Evolutionary conservation across 2,329 filamentous ascomycete species (phyloP).

Genomic region (Aureobasidium sp.): DNA sequence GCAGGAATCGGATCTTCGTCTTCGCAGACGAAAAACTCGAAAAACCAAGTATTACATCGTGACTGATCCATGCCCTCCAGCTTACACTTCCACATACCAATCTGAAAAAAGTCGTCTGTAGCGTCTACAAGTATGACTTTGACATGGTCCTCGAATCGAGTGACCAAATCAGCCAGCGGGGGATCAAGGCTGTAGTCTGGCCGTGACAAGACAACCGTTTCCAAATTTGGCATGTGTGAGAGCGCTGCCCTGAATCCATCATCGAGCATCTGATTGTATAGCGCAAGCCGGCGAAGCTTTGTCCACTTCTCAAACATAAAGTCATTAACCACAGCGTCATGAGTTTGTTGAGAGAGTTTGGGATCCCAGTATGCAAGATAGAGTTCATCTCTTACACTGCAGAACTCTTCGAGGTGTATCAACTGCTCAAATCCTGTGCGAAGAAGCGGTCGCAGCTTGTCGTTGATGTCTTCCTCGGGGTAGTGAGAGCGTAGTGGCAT

Average conservation of each 20-base stretch:
- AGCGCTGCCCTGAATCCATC: not conserved
- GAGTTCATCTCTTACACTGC: not conserved
- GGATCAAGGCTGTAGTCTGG: not conserved
- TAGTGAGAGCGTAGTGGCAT: slow-evolving; percentile 5
- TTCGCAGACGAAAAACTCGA: not conserved
- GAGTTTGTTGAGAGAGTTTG: not conserved
- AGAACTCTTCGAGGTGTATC: not conserved
- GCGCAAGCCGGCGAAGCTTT: not conserved
- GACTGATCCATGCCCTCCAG: not conserved
- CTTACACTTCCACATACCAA: not conserved
- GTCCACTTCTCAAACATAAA: not conserved
- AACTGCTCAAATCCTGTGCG: not conserved
- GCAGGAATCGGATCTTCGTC: not conserved
- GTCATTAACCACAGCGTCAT: not conserved
- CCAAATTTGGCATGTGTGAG: not conserved
- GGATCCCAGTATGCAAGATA: not conserved
- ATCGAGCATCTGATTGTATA: not conserved
- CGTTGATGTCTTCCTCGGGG: not conserved
- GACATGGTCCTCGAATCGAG: not conserved
- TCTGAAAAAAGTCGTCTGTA: not conserved
- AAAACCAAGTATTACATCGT: not conserved
- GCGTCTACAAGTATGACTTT: not conserved
- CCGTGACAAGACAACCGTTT: not conserved
- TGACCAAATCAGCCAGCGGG: not conserved
- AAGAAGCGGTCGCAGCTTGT: not conserved